Percentiles rank a stretch among this genome's conserved stretches.
Evolutionary conservation across 495 filamentous ascomycete genomes (phyloP).

Genomic region (Durotheca rogersii): DNA sequence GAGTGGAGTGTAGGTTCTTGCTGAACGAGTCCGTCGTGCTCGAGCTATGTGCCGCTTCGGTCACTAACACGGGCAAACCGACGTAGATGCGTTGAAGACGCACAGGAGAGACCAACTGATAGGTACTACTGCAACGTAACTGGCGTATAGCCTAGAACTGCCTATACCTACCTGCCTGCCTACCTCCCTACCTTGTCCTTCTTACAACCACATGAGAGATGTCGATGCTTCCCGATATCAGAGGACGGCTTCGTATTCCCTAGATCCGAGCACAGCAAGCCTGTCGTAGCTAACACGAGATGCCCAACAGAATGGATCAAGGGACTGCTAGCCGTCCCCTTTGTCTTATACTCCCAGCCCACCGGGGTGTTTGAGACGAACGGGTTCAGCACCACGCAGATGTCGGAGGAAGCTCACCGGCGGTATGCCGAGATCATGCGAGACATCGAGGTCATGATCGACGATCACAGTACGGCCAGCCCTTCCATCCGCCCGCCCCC

Average conservation of each 20-base stretch:
- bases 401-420: slow-evolving; percentile 66
- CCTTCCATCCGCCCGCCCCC: slow-evolving; percentile 2
- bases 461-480: slow-evolving; percentile 82
- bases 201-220: too few relatives aligned
- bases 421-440: slow-evolving; percentile 94
- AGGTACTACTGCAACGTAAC: slow-evolving; percentile 46
- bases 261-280: slow-evolving; percentile 61
- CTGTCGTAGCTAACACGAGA: slow-evolving; percentile 10
- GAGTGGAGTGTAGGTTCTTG: slow-evolving; percentile 73
- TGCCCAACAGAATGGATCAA: slow-evolving; percentile 65
- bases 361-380: slow-evolving; percentile 72
- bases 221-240: slow-evolving; percentile 4
- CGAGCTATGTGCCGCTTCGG: neutral
- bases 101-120: slow-evolving; percentile 84
- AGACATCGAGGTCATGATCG: slow-evolving; percentile 87
- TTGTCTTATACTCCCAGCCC: slow-evolving; percentile 94
- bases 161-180: neutral
- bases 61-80: slow-evolving; percentile 19
- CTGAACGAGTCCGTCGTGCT: slow-evolving; percentile 1
- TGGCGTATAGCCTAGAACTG: too few relatives aligned
- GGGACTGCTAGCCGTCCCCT: slow-evolving; percentile 91
- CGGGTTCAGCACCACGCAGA: slow-evolving; percentile 59
- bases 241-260: too few relatives aligned
- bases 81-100: slow-evolving; percentile 80
- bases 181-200: neutral